Conservation (phyloP, 306 rosid species). For the Fragaria iinumae region DNA sequence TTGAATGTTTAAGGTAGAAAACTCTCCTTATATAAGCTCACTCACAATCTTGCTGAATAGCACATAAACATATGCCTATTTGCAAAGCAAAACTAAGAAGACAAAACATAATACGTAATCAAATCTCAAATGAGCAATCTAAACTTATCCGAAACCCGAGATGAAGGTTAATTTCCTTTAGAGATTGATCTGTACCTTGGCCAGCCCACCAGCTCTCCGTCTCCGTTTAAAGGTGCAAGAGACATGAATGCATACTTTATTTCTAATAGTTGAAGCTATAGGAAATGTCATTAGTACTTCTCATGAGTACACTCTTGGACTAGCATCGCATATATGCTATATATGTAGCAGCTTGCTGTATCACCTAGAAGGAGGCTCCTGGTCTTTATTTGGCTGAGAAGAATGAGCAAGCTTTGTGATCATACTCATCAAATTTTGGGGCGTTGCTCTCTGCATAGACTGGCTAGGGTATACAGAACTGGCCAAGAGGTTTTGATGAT, state of each 20-base stretch:
- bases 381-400: conserved; percentile 37
- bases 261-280: conserved; percentile 2
- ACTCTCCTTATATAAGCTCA: neutral
- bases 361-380: conserved; percentile 46
- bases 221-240: neutral
- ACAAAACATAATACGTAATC: neutral
- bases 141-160: neutral
- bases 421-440: conserved; percentile 47
- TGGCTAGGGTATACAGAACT: conserved; percentile 37
- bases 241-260: neutral
- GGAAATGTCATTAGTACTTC: neutral
- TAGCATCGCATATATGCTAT: neutral
- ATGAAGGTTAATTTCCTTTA: neutral
- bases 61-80: neutral
- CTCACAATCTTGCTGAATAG: neutral
- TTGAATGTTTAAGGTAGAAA: neutral
- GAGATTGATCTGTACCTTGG: neutral
- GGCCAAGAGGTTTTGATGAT: conserved; percentile 28
- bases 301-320: conserved; percentile 1
- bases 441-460: conserved; percentile 35
- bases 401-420: conserved; percentile 39
- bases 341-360: neutral
- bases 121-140: conserved; percentile 3
- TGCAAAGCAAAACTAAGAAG: neutral
- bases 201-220: neutral